phyloP scores from a whole-genome alignment of 495 filamentous ascomycete species.

The Ramalina peruviana region DNA sequence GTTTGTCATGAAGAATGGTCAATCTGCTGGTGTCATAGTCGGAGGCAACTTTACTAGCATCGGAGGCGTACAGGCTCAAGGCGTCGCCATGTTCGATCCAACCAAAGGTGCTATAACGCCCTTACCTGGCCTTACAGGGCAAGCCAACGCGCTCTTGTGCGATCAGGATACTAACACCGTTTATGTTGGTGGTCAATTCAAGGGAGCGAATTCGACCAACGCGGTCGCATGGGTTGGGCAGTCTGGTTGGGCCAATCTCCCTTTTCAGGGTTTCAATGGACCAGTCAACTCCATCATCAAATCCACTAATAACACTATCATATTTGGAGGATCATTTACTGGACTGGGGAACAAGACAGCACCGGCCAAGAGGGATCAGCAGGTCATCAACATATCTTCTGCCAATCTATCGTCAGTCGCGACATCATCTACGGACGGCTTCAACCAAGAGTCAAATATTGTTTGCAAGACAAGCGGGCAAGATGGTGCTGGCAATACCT shows the following conservation, averaged over 20 bases:
- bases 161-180: constrained; percentile 72
- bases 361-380: constrained; percentile 44
- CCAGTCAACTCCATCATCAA: constrained; percentile 79
- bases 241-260: constrained; percentile 67
- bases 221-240: constrained; percentile 69
- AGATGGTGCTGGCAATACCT: constrained; percentile 60
- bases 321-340: constrained; percentile 87
- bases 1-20: constrained; percentile 54
- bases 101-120: constrained; percentile 50
- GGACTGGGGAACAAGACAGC: constrained; percentile 63
- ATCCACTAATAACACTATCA: constrained; percentile 62
- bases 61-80: constrained; percentile 56
- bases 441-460: constrained; percentile 68
- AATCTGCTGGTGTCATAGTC: constrained; percentile 59
- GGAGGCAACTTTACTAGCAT: constrained; percentile 96
- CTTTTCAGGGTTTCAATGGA: constrained; percentile 90
- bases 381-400: constrained; percentile 71
- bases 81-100: constrained; percentile 68
- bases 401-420: constrained; percentile 56
- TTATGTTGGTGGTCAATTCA: constrained; percentile 82
- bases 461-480: constrained; percentile 58
- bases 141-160: constrained; percentile 68
- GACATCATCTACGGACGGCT: constrained; percentile 46
- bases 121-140: constrained; percentile 64
- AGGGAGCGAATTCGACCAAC: constrained; percentile 66